Base-by-base conservation (phyloP, 345 rosid genomes). In the Microcos paniculata region DNA sequence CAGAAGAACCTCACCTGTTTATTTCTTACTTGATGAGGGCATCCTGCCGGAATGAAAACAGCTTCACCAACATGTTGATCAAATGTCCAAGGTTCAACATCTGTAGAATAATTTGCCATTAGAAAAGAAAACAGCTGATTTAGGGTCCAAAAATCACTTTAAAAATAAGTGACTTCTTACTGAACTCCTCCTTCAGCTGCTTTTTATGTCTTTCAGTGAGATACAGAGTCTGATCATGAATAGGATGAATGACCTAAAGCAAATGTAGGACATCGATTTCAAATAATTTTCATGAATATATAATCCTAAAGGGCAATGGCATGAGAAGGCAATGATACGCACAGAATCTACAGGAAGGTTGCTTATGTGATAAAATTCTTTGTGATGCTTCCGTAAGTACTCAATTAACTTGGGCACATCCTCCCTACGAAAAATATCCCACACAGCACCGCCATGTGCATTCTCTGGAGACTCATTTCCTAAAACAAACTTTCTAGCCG, bases 11-110 rank as follows among this genome's bases (percentile, higher is more conserved):
- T 77, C 51, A 88, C 91, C 85, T 85, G 74, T 82, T 84, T 79
- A 77, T 88, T 88, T 81, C 91, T 85, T 61, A 88, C 91, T 85
- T 85, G 91, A 81, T 88, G 91, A 3, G 91, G 91, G 66, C 91
- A 88, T 73, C 91, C 89, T 43, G 91, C 91, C 1, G 90, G 90
- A 72, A 87, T 87, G 63, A 87, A 84, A 67, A 85, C 86, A 65
- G 91, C 91, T 79, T 88, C 91, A 46, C 89, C 91, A 49, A 85
- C 84, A 77, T 82, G 80, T 76, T 88, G 91, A 76, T 84, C 91
- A 49, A 88, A 84, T 23, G 91, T 88, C 91, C 91, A 88, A 62
- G 91, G 86, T 82, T 88, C 91, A 59, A 88, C 72, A 79, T 78
- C 91, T 88, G 85, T 70, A 69, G 61, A 70, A 45, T 45, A 48